Base-by-base conservation (phyloP, 352 stramenopile species). In the Globisporangium abappressorium region DNA sequence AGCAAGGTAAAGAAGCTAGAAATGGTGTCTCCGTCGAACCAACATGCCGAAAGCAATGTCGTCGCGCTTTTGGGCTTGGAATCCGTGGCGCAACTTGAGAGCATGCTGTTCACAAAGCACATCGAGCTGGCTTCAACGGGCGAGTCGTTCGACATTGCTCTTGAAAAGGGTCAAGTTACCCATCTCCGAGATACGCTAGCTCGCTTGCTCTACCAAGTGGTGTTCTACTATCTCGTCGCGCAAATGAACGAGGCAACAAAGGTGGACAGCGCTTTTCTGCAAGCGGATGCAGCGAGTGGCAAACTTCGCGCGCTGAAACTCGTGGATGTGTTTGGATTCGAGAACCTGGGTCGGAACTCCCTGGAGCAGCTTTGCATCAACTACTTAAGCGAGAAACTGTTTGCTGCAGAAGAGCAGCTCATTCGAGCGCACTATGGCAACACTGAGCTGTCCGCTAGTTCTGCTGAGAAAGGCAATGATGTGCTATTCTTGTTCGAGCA, bases 311-410 rank as follows among this genome's bases (percentile, higher is more conserved):
- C 65, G 33, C 43, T 93, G 3, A 74, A 85, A n/a, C 75, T 94
- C 3, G 66, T 94, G 43, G 85, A 94, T 33, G 73, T 92, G 41
- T 92, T 91, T 65, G 85, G 85, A 0, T 94, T 92, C 55, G 85
- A 94, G 72, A 78, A 85, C 60, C 73, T 94, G n/a, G 15, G 61
- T 24, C 60, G 68, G 33, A 92, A 92, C 67, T 94, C 85, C 24
- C 73, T 92, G 41, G 85, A 90, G 73, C 85, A 94, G 58, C 74
- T 94, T 0, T 92, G 84, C 55, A 91, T 94, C 63, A 94, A 94
- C 61, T 94, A 90, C 68, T 63, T 91, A 67, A 92, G 78, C n/a
- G 85, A 94, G 34, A 94, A 92, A 55, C 74, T 94, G 11, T 85
- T 85, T 24, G 68, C 65, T 5, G 79, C 71, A 12, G 81, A 91